Base-by-base conservation (phyloP, 306 rosid species). In the Myrica gale region DNA sequence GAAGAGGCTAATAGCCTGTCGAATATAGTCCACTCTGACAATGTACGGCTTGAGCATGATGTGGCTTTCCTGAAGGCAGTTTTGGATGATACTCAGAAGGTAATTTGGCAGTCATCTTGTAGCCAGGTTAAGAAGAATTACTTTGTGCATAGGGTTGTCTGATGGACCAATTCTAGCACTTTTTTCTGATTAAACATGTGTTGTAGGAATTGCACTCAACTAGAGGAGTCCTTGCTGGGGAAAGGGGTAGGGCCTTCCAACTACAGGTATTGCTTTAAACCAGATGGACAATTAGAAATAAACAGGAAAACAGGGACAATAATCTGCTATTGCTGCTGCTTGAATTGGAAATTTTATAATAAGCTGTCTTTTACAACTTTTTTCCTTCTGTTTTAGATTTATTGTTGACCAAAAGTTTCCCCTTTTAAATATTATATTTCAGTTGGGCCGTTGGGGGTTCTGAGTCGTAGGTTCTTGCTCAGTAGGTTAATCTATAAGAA, bases 51-150 rank as follows among this genome's bases (percentile, higher is more conserved):
- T 15, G 99, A 95, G 82, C 99, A 90, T 66, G 99, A 95, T 56
- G 97, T 95, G 85, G 99, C 99, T 76, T 95, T 95, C 76, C 97
- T 95, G 87, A 95, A 95, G 88, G 99, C 97, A 46, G 88, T 95
- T 71, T 89, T 90, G 73, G 99, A 95, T 67, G 99, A 95, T 79
- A 95, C 97, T 15, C 99, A 92, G 75, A 92, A 95, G 97, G 97
- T 95, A 84, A 70, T 41, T 60, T 16, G 50, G 69, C 66, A 46
- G 39, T 69, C 47, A 54, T 65, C 57, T 62, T 74, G 47, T 20
- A 69, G 48, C 65, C 65, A 45, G 44, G 58, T 20, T 82, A 10
- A 9, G 32, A 37, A n/a, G 16, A 60, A 48, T 52, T 32, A 26
- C 39, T 57, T 52, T 16, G 2, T 53, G 7, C 26, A 9, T 19